Percentiles rank a stretch among this genome's conserved stretches.
phyloP scores from a whole-genome alignment of 2,329 filamentous ascomycete genomes.

The Phaeosphaeriaceae sp. region DNA sequence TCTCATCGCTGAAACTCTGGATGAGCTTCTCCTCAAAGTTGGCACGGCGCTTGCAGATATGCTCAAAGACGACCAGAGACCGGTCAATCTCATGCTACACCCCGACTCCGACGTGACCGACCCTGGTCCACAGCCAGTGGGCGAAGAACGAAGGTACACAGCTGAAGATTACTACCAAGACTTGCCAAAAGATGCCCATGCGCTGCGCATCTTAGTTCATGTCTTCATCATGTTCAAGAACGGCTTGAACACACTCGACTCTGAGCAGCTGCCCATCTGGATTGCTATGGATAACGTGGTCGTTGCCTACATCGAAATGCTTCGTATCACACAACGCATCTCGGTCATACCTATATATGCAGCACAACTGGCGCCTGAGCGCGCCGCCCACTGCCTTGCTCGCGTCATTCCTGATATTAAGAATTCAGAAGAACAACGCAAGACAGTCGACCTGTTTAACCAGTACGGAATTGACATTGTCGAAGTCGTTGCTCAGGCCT shows the following conservation, averaged over 20 bases:
- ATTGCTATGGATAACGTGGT: slow-evolving; percentile 74
- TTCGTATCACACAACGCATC: slow-evolving; percentile 75
- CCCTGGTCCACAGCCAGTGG: slow-evolving; percentile 25
- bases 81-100: slow-evolving; percentile 40
- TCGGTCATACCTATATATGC: slow-evolving; percentile 89
- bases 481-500: slow-evolving; percentile 76
- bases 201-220: slow-evolving; percentile 56
- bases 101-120: slow-evolving; percentile 31
- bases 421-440: slow-evolving; percentile 69
- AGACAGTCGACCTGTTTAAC: slow-evolving; percentile 77
- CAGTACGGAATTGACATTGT: slow-evolving; percentile 76
- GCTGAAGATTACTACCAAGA: slow-evolving; percentile 37
- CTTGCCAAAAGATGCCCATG: slow-evolving; percentile 52
- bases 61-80: slow-evolving; percentile 36
- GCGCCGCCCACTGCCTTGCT: slow-evolving; percentile 75
- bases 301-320: slow-evolving; percentile 80
- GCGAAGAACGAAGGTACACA: slow-evolving; percentile 25
- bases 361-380: slow-evolving; percentile 72
- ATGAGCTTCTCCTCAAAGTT: slow-evolving; percentile 53
- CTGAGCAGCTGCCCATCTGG: slow-evolving; percentile 27
- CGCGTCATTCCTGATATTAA: slow-evolving; percentile 78
- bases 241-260: slow-evolving; percentile 49
- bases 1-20: slow-evolving; percentile 69
- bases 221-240: slow-evolving; percentile 70
- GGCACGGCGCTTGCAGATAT: slow-evolving; percentile 54